These are phyloP conservation scores for Macadamia integrifolia DNA, from an alignment of 164 flowering plant genomes.

Conservation along the genomic window DNA sequence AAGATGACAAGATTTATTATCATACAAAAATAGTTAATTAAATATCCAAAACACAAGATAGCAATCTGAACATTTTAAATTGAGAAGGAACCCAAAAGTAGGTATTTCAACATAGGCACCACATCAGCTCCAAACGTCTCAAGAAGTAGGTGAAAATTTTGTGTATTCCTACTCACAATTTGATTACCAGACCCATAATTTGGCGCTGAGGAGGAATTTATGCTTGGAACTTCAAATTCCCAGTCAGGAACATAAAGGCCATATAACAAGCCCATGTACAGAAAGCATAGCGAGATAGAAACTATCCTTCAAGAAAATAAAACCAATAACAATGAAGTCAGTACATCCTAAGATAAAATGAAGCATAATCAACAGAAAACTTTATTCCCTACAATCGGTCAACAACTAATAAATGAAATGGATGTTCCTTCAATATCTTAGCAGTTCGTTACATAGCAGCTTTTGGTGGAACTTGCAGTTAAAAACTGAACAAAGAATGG, in stretches of 20 bases:
- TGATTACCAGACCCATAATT: constrained; percentile 27
- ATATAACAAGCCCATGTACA: constrained; percentile 51
- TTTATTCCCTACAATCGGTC: background rate
- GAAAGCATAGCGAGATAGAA: constrained; percentile 34
- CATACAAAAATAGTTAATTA: too few relatives aligned
- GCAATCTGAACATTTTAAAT: too few relatives aligned
- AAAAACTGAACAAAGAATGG: background rate
- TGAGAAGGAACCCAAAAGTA: too few relatives aligned
- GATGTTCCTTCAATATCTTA: background rate
- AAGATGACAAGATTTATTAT: too few relatives aligned
- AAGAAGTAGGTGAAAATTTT: background rate
- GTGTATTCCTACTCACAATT: constrained; percentile 40
- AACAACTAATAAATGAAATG: background rate
- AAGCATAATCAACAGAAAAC: background rate
- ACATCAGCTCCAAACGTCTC: background rate
- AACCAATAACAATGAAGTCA: background rate
- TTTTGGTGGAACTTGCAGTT: background rate
- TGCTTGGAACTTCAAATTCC: constrained; percentile 39
- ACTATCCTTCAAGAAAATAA: constrained; percentile 35
- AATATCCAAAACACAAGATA: too few relatives aligned
- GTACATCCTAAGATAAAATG: background rate
- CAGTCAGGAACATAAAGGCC: constrained; percentile 75
- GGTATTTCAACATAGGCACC: background rate
- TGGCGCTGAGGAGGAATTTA: constrained; percentile 9
- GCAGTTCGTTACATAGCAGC: background rate